Conservation (phyloP, 2,329 filamentous ascomycete genomes). For the Calycina marina region DNA sequence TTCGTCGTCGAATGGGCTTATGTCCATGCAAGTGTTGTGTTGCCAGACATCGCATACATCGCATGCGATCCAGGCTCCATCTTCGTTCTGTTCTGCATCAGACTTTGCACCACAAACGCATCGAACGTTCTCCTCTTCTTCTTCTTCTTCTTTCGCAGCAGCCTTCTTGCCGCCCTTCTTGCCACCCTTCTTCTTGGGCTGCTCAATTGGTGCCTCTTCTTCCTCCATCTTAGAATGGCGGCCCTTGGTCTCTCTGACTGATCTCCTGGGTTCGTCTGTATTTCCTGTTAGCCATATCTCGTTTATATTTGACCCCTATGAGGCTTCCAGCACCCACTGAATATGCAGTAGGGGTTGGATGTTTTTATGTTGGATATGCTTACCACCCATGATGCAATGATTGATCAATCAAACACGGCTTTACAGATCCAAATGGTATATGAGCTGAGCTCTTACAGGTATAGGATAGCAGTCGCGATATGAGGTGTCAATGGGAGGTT, state of each 20-base stretch:
- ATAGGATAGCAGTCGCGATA: no score
- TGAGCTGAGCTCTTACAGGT: no score
- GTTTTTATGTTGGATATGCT: constrained; percentile 28
- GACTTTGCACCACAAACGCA: constrained; percentile 86
- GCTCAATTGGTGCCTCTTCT: constrained; percentile 43
- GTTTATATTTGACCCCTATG: no score
- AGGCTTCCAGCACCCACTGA: no score
- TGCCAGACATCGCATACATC: constrained; percentile 91
- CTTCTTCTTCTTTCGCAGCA: constrained; percentile 30
- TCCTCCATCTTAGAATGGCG: constrained; percentile 83
- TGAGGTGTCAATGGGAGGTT: no score
- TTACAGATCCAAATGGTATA: no score
- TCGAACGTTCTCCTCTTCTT: constrained; percentile 55
- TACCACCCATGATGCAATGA: constrained; percentile 39
- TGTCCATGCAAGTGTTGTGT: constrained; percentile 89
- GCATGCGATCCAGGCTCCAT: constrained; percentile 90
- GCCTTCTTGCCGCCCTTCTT: constrained; percentile 39
- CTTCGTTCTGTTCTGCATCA: constrained; percentile 63
- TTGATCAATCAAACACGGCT: constrained; percentile 5
- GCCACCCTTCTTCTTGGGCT: constrained; percentile 34
- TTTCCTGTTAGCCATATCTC: constrained; percentile 11
- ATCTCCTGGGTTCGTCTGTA: constrained; percentile 74
- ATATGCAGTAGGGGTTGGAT: no score
- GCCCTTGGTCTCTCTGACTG: constrained; percentile 90
- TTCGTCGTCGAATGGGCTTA: constrained; percentile 61